Evolutionary conservation across 345 rosid species (phyloP), one percentile per base, ranked within the genome.

Genomic region (Odontarrhena argentea): DNA sequence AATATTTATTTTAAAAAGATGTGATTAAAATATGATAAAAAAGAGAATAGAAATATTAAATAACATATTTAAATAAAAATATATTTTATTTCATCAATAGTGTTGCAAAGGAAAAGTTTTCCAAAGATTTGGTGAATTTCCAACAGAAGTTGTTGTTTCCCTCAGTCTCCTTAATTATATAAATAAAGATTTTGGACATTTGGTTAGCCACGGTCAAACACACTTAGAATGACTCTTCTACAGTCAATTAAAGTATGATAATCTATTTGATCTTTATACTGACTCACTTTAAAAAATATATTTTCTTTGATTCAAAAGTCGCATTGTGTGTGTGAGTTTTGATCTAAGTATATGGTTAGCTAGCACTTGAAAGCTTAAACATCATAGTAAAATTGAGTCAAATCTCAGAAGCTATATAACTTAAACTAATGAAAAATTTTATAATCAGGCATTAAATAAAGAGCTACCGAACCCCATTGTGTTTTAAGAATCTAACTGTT

Each of bases 161-260:
- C 10, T 22, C 4, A 22, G 32, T 5, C 32, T 36, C 48, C 38
- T 12, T 12, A 5, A 5, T 46, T 28, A 12, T 55, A 38, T 7
- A n/a, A 14, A 24, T 37, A 14, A 48, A n/a, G 4, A 32, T 48
- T 48, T 30, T 22, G 46, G 34, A 45, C 45, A 24, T 43, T 63
- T 62, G 47, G 37, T 70, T 42, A 42, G 46, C 65, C 53, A 64
- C 44, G 51, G 70, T 72, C 76, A 72, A 72, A 64, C 47, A 57
- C 70, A 72, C 54, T 64, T 65, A 40, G 9, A 57, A 65, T 9
- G 76, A 72, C 70, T 42, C 55, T 72, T 72, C 66, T 49, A 72
- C 66, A 35, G 55, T 65, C 76, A 49, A 65, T 42, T 22, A 57
- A 57, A 56, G 58, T 48, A 46, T 71, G 7, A 71, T 63, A 28